phyloP scores from a whole-genome alignment of 306 rosid species.

The Urtica urens region DNA sequence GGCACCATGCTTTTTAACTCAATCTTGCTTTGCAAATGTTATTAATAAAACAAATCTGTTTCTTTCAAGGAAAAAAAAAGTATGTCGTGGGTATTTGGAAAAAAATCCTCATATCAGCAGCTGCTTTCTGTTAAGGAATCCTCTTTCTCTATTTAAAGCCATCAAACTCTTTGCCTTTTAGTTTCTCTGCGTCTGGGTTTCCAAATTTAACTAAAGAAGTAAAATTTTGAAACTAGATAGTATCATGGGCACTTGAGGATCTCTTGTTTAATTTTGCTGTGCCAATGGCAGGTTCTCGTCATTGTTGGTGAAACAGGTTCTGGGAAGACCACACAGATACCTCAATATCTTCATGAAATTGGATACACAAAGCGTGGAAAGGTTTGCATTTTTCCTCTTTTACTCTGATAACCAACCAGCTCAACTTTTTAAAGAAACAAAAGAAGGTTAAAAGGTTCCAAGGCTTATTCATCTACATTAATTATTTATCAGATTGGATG shows the following conservation, averaged over 20 bases:
- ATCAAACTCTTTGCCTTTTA: no score
- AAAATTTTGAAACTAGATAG: no score
- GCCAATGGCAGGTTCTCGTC: constrained; percentile 54
- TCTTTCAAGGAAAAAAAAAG: no score
- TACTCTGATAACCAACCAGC: constrained; percentile 2
- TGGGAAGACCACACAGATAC: constrained; percentile 94
- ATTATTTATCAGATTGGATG: constrained; percentile 69
- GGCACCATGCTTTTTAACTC: no score
- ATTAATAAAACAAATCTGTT: no score
- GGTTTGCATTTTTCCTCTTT: constrained; percentile 31
- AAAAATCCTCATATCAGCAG: no score
- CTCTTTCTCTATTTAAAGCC: no score
- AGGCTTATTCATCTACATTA: neutral
- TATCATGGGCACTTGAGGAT: neutral
- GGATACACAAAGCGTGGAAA: constrained; percentile 88
- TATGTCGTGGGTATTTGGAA: no score
- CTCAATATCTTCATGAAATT: constrained; percentile 95
- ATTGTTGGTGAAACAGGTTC: constrained; percentile 99
- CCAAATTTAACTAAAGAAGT: no score
- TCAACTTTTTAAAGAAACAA: neutral
- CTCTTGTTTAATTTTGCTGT: constrained; percentile 3
- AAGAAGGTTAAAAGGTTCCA: constrained; percentile 10
- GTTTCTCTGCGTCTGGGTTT: no score
- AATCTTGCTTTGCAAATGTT: no score
- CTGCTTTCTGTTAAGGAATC: no score